Evolutionary conservation across 2,329 filamentous ascomycete genomes (phyloP), one percentile per base, ranked within the genome.

Genomic region (Aureobasidium sp.): DNA sequence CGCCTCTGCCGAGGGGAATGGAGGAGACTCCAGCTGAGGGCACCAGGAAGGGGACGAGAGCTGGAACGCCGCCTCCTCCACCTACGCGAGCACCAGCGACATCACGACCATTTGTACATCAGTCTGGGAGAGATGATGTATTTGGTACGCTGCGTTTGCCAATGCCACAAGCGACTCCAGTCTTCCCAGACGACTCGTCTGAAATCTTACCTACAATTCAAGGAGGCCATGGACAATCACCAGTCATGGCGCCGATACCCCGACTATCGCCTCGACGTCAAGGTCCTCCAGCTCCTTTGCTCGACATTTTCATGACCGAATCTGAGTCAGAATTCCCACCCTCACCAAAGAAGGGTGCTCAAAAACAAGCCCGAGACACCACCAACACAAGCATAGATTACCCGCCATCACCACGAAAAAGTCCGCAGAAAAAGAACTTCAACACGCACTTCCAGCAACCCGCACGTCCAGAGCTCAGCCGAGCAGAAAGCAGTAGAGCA

Each of bases 181-280:
- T 60, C 5, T 53, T n/a, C 47, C 47, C 8, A 21, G 32, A 64
- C n/a, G 73, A 75, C 25, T 70, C 74, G 30, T 71, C 68, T 47
- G 70, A 71, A 36, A 64, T 67, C 7, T 8, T 44, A 39, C 73
- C 71, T 48, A 72, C 71, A 5, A 2, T 16, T 16, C 44, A 47
- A 47, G 44, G 16, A 3, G 7, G 30, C 54, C 75, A 73, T 62
- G 74, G 75, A 1, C 67, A 75, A 25, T 78, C 77, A 2, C 74
- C 75, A 2, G 68, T 74, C 11, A 73, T 69, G 59, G 61, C 70
- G 13, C 64, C 69, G 14, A 69, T 74, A 16, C 50, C 67, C 13
- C 70, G 45, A 32, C 42, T 36, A 16, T 67, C 68, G 10, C 67
- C 68, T 14, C 62, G 67, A 54, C 70, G 70, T 21, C 67, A 68